Percentiles rank a stretch among this genome's conserved stretches.
Conservation (phyloP, 371 early-diverging fungal genomes). For the Rhizomucor pusillus region DNA sequence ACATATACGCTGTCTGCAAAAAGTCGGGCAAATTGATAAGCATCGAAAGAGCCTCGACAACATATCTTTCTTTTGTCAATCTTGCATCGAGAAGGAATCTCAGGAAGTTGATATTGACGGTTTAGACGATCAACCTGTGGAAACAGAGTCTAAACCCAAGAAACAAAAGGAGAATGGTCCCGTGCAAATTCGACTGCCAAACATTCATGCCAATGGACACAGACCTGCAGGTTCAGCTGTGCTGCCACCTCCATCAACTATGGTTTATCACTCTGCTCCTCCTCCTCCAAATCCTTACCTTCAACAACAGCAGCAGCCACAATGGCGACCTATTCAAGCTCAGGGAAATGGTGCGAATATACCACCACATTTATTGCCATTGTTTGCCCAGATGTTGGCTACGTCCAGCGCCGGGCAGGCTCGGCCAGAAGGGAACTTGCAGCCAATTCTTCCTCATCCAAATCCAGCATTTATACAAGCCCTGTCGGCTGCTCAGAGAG, state of each 20-base stretch:
- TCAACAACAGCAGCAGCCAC: not conserved
- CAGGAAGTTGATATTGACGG: constrained; percentile 22
- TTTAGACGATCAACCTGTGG: constrained; percentile 3
- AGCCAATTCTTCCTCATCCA: constrained; percentile 7
- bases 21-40: constrained; percentile 38
- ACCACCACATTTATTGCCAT: not conserved
- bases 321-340: not conserved
- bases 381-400: too few species aligned
- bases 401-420: not conserved
- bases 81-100: constrained; percentile 27
- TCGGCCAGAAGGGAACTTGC: not conserved
- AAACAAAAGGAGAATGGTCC: constrained; percentile 5
- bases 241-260: not conserved
- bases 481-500: not conserved
- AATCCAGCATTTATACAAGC: not conserved
- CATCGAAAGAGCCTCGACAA: constrained; percentile 25
- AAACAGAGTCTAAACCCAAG: not conserved
- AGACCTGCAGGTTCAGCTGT: too few species aligned
- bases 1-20: constrained; percentile 63
- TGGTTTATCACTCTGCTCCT: not conserved
- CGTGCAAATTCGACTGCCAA: not conserved
- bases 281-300: constrained; percentile 5
- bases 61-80: constrained; percentile 41
- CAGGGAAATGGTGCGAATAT: not conserved
- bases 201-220: constrained; percentile 4